Evolutionary conservation across 768 basidiomycete species (phyloP).

Genomic region (Sutorius australiensis): DNA sequence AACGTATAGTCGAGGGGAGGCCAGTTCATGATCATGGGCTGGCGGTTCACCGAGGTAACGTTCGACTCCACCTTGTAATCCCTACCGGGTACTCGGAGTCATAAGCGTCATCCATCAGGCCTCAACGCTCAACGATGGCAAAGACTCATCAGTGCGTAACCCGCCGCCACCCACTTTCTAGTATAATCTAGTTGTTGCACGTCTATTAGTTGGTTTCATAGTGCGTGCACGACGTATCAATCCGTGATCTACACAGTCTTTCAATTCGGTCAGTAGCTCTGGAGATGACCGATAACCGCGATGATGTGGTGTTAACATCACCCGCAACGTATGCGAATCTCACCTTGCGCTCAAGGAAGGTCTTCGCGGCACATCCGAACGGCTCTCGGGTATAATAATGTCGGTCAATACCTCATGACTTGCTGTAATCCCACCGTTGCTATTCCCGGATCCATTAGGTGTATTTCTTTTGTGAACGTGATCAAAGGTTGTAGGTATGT

Average conservation of each 20-base stretch:
- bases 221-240: constrained; percentile 54
- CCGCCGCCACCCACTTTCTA: too few relatives aligned
- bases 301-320: not conserved
- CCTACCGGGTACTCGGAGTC: too few relatives aligned
- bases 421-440: constrained; percentile 8
- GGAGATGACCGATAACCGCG: not conserved
- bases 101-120: too few relatives aligned
- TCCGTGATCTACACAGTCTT: constrained; percentile 73
- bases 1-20: constrained; percentile 47
- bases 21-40: constrained; percentile 40
- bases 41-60: constrained; percentile 17
- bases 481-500: not conserved
- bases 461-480: constrained; percentile 9
- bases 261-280: constrained; percentile 37
- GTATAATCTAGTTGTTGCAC: constrained; percentile 55
- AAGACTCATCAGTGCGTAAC: too few relatives aligned
- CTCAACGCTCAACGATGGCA: too few relatives aligned
- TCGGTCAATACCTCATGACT: constrained; percentile 14
- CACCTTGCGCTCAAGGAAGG: not conserved
- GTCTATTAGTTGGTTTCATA: constrained; percentile 59
- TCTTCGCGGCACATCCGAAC: not conserved
- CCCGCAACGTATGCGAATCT: not conserved
- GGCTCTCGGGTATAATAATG: constrained; percentile 7
- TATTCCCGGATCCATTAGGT: constrained; percentile 1
- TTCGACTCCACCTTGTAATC: too few relatives aligned